Conservation (phyloP, 2,329 filamentous ascomycete species). For the Exserohilum rostratum region DNA sequence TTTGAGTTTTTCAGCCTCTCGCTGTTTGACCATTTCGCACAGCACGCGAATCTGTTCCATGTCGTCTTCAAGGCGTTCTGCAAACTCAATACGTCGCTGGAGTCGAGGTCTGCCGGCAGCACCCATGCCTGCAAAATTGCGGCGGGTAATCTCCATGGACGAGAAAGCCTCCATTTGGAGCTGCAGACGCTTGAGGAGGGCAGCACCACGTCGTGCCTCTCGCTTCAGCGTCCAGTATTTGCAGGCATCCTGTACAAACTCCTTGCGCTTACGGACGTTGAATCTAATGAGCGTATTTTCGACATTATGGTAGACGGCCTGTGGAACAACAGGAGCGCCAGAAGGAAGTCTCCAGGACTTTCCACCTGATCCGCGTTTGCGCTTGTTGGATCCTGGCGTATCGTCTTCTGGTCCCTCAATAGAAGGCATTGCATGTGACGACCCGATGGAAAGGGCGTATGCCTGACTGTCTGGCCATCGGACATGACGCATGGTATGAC, state of each 20-base stretch:
- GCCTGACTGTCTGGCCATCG: slow-evolving; percentile 92
- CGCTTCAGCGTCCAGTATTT: slow-evolving; percentile 98
- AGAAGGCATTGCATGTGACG: slow-evolving; percentile 64
- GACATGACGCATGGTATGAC: slow-evolving; percentile 82
- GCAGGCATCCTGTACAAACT: slow-evolving; percentile 90
- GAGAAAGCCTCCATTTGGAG: slow-evolving; percentile 95
- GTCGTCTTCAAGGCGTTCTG: slow-evolving; percentile 74
- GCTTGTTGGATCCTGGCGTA: slow-evolving; percentile 63
- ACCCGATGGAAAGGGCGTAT: slow-evolving; percentile 80
- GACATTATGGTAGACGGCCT: slow-evolving; percentile 84
- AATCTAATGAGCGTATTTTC: slow-evolving; percentile 84
- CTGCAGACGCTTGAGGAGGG: slow-evolving; percentile 89
- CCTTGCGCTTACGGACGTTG: slow-evolving; percentile 82
- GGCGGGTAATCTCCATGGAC: slow-evolving; percentile 93
- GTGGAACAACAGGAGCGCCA: slow-evolving; percentile 91
- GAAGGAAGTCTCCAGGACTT: slow-evolving; percentile 93
- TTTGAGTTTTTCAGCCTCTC: slow-evolving; percentile 79
- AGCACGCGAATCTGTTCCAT: slow-evolving; percentile 76
- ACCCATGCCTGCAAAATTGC: slow-evolving; percentile 96
- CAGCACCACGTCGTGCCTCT: slow-evolving; percentile 87
- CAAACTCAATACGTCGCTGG: slow-evolving; percentile 85
- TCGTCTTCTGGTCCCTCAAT: slow-evolving; percentile 57
- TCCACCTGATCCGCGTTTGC: slow-evolving; percentile 58
- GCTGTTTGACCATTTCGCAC: slow-evolving; percentile 72
- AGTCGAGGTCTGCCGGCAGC: slow-evolving; percentile 79